Base-by-base conservation (phyloP, 1,284 basidiomycete species). In the Retiboletus flavoniger region DNA sequence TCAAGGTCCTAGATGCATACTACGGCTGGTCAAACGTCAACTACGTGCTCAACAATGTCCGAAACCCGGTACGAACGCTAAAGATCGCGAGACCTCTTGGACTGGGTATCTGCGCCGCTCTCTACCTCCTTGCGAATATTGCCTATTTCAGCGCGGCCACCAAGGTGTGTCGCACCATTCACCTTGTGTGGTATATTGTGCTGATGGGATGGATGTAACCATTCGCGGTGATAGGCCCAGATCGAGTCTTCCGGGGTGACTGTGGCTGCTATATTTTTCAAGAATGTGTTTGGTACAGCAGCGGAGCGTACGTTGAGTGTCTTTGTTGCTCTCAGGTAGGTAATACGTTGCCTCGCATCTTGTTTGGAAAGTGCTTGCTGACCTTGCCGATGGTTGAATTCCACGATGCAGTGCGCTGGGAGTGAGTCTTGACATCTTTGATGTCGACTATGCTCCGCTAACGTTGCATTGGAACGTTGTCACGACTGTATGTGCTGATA, bases 1-100 rank as follows among this genome's bases (percentile, higher is more conserved):
- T 81, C 74, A 83, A 84, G 57, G 80, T 84, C 17, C 67, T 85
- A 16, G 74, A 75, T 54, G 69, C 81, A 1, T 86, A 85, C 58
- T 58, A 74, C 0, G 85, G 85, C 19, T 79, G 83, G 77, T 75
- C 74, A 0, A 76, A 77, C 35, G 71, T 76, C 43, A 80, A 82
- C 57, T 81, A 79, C 41, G 78, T 83, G 1, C 64, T 83, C 49
- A 81, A 81, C 58, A 81, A 85, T 10, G 79, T 85, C 32, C 74
- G 72, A 38, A 60, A 80, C 58, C 79, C 78, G 0, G 70, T 81
- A 1, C 72, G 76, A 8, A 84, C 81, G 0, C 72, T 85, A 43
- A 78, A 78, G 60, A 77, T 81, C 14, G 78, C 81, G 0, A 82
- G 80, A 7, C 79, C 79, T 0, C 71, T 83, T 7, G 82, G 79